phyloP scores from a whole-genome alignment of 805 yeast genomes.

The Kodamaea kaohsiungensis region DNA sequence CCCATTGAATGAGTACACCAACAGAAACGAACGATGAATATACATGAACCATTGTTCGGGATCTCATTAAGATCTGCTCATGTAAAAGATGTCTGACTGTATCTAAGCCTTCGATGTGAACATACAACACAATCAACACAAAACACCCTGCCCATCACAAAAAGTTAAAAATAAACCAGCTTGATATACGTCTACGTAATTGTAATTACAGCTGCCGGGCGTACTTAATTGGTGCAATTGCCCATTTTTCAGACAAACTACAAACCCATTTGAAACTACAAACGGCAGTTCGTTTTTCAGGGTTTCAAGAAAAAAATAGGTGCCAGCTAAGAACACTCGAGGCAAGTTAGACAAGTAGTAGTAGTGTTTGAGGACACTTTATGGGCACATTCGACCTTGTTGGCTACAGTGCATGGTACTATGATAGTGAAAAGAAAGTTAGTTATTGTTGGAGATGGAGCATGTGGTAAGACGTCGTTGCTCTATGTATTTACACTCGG shows the following conservation, averaged over 20 bases:
- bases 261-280: not conserved
- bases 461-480: slow-evolving; percentile 90
- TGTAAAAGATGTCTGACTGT: not conserved
- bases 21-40: too few relatives aligned
- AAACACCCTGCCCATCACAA: not conserved
- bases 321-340: not conserved
- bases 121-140: not conserved
- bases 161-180: not conserved
- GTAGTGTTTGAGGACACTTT: not conserved
- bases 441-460: slow-evolving; percentile 94
- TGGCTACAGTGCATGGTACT: not conserved
- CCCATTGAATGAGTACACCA: too few relatives aligned
- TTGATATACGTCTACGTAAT: not conserved
- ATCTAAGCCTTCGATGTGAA: not conserved
- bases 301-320: not conserved
- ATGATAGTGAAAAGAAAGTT: slow-evolving; percentile 53
- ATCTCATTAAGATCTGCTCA: not conserved
- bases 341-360: not conserved
- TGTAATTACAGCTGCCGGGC: not conserved
- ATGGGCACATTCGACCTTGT: not conserved
- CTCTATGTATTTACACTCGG: slow-evolving; percentile 91
- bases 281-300: not conserved
- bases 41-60: not conserved
- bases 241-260: not conserved
- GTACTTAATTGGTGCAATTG: not conserved